Conservation (phyloP, 1,139 yeast species). For the Yamadazyma songkhlaensis region DNA sequence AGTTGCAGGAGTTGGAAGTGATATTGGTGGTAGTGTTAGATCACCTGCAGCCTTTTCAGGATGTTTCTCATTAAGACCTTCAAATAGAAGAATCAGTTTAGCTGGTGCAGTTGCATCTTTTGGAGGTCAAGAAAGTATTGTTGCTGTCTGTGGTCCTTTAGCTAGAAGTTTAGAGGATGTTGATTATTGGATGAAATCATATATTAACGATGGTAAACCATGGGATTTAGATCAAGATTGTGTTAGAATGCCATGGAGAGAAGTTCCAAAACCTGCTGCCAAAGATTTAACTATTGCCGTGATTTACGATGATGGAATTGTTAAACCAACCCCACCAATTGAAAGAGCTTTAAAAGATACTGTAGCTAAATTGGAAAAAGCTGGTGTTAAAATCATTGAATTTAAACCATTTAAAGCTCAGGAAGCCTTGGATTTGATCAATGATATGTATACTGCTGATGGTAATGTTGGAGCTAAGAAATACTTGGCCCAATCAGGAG, state of each 20-base stretch:
- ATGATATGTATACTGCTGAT: conserved; percentile 53
- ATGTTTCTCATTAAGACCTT: conserved; percentile 64
- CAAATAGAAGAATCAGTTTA: conserved; percentile 56
- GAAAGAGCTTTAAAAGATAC: conserved; percentile 28
- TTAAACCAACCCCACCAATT: conserved; percentile 57
- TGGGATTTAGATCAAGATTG: conserved; percentile 61
- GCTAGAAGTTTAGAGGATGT: conserved; percentile 62
- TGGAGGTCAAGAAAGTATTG: conserved; percentile 57
- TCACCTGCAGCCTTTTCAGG: conserved; percentile 76
- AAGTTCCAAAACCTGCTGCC: conserved; percentile 44
- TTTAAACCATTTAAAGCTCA: conserved; percentile 53
- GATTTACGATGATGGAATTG: conserved; percentile 39
- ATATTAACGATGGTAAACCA: conserved; percentile 62
- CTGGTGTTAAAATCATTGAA: conserved; percentile 31
- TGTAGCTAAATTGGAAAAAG: conserved; percentile 25
- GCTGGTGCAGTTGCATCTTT: conserved; percentile 53
- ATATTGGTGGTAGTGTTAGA: conserved; percentile 78
- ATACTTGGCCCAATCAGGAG: conserved; percentile 58
- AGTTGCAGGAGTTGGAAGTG: conserved; percentile 68
- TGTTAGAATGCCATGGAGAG: conserved; percentile 63
- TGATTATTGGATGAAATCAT: conserved; percentile 55
- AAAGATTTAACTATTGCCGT: conserved; percentile 35
- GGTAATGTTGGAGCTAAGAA: conserved; percentile 55
- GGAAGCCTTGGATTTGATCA: conserved; percentile 51
- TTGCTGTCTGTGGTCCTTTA: conserved; percentile 63